Evolutionary conservation across 1,139 yeast genomes (phyloP).

Genomic region (Diutina catenulata): DNA sequence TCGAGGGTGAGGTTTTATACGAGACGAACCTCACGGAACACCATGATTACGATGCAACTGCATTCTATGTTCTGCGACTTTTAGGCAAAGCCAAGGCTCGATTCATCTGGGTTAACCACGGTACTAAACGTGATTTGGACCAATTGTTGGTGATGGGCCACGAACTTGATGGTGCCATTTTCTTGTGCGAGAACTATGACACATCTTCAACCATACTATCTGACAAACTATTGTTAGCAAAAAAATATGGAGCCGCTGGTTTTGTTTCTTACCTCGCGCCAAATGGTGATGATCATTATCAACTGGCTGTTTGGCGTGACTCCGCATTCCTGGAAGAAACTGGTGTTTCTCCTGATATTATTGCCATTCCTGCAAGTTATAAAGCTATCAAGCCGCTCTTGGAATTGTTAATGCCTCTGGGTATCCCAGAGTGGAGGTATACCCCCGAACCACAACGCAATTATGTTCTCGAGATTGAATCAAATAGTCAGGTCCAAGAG

Average conservation of each 20-base stretch:
- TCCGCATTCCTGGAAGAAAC: slow-evolving; percentile 7
- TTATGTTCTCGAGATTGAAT: slow-evolving; percentile 13
- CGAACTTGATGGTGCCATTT: slow-evolving; percentile 6
- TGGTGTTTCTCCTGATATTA: slow-evolving; percentile 14
- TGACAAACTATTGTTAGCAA: slow-evolving; percentile 8
- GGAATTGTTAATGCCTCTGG: slow-evolving; percentile 13
- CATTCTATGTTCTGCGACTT: slow-evolving; percentile 21
- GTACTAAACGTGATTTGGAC: slow-evolving; percentile 19
- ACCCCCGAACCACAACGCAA: slow-evolving; percentile 16
- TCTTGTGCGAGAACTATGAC: slow-evolving; percentile 7
- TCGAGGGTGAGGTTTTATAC: slow-evolving; percentile 15
- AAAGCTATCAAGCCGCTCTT: slow-evolving; percentile 22
- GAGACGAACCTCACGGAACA: slow-evolving; percentile 18
- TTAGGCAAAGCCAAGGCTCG: slow-evolving; percentile 17
- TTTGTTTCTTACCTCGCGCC: slow-evolving; percentile 17
- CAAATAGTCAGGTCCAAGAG: slow-evolving; percentile 14
- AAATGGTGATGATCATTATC: slow-evolving; percentile 20
- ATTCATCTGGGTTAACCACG: slow-evolving; percentile 22
- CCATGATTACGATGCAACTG: slow-evolving; percentile 21
- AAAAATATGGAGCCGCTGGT: slow-evolving; percentile 9
- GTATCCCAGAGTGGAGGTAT: slow-evolving; percentile 6
- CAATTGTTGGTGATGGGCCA: slow-evolving; percentile 18
- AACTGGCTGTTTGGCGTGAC: slow-evolving; percentile 16
- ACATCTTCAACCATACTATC: slow-evolving; percentile 7
- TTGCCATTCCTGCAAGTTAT: slow-evolving; percentile 20